Conservation (phyloP, 1,284 basidiomycete genomes). For the Mycena sp. region DNA sequence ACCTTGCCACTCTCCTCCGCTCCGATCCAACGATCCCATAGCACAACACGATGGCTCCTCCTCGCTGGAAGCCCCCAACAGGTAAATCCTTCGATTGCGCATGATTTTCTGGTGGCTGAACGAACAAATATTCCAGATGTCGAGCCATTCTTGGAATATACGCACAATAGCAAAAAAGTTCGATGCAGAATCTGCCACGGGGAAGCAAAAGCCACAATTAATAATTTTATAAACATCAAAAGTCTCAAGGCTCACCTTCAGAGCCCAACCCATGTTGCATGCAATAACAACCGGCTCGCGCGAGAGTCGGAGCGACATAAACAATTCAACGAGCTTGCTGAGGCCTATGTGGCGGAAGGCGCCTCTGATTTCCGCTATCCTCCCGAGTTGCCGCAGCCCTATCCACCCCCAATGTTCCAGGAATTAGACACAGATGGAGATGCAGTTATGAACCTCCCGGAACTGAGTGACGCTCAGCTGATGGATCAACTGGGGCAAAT, state of each 20-base stretch:
- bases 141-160: background rate
- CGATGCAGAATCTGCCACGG: background rate
- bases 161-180: background rate
- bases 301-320: background rate
- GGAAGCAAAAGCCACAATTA: background rate
- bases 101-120: background rate
- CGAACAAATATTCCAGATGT: background rate
- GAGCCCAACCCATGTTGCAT: background rate
- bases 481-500: background rate
- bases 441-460: background rate
- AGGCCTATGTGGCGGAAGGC: background rate
- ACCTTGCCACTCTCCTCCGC: too few relatives aligned
- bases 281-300: background rate
- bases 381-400: background rate
- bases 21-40: too few relatives aligned
- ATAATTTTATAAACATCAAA: background rate
- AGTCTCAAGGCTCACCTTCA: background rate
- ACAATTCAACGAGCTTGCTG: background rate
- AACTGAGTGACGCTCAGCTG: background rate
- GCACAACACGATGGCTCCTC: background rate
- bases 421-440: background rate
- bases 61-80: background rate
- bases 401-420: background rate
- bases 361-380: background rate
- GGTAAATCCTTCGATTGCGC: background rate